Evolutionary conservation across 2,329 filamentous ascomycete genomes (phyloP), one percentile per base, ranked within the genome.

Genomic region (Microdochium paspali): DNA sequence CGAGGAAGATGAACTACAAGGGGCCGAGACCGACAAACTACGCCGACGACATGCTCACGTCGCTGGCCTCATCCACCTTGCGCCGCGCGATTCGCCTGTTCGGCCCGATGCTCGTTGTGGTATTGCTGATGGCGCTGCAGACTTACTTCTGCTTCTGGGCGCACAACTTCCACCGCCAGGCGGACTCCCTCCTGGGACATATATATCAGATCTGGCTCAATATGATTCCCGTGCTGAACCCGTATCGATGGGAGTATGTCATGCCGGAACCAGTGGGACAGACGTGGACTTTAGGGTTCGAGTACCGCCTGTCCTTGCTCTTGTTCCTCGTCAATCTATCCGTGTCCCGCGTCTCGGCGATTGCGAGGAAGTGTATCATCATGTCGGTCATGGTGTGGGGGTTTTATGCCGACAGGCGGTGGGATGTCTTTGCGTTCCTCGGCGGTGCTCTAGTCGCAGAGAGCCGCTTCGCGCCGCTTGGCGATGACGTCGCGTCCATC

Each of bases 391-490:
- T 21, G 13, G 18, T 44, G 39, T 47, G 46, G 46, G 40, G 32
- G 39, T 21, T 47, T 10, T 47, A 47, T 28, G 31, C 26, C 46
- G 46, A 44, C 31, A 39, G 46, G 21, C 40, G 46, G n/a, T 47
- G 46, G 46, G 46, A 47, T 18, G 40, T 47, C 18, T 28, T 47
- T n/a, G 25, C n/a, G 10, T 44, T 47, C 46, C 40, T 47, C 24
- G 46, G 46, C 18, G 46, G 46, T 10, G 10, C 42, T 20, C 39
- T 47, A 3, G 24, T 47, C 21, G 46, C 40, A 4, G 46, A 47
- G 40, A 15, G 42, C 18, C 46, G 46, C 20, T 47, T 47, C 46
- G 46, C 35, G 18, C 46, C 46, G n/a, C 20, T 47, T 12, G 42
- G 21, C 40, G 13, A 39, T 3, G 46, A 47, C 46, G 18, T 47